phyloP scores from a whole-genome alignment of 1,284 basidiomycete genomes.

The Ganoderma resinaceum region DNA sequence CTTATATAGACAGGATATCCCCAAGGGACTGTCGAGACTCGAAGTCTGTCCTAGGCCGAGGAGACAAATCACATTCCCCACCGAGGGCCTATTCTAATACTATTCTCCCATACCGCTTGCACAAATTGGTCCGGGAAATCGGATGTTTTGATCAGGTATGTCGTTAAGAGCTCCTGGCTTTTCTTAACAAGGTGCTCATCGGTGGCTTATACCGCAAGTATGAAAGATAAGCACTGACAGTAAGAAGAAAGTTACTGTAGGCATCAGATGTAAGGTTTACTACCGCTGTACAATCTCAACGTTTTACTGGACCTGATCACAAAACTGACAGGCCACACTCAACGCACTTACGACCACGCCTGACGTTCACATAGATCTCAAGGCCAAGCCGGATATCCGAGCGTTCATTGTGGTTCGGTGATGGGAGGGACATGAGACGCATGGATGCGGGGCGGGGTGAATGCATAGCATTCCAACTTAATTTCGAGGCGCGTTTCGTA shows the following conservation, averaged over 20 bases:
- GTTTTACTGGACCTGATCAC: background rate
- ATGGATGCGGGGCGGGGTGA: background rate
- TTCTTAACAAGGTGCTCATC: background rate
- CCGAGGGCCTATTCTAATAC: background rate
- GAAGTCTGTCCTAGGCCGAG: background rate
- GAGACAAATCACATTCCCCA: background rate
- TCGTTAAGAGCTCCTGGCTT: background rate
- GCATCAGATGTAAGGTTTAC: too few relatives aligned
- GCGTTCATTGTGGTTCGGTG: background rate
- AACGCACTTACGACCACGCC: background rate
- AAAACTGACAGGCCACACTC: background rate
- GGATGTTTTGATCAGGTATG: background rate
- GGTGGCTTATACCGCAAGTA: too few relatives aligned
- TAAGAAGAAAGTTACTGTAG: too few relatives aligned
- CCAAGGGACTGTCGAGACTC: too few relatives aligned
- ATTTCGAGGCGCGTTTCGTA: background rate
- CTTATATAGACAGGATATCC: background rate
- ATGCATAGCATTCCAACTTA: background rate
- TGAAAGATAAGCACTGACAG: too few relatives aligned
- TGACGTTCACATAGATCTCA: background rate
- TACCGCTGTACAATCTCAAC: background rate
- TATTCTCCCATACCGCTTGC: background rate
- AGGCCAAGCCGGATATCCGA: background rate
- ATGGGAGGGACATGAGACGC: background rate
- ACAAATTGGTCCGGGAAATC: background rate